Evolutionary conservation across 2,329 filamentous ascomycete species (phyloP).

Genomic region (Xylariaceae sp.): DNA sequence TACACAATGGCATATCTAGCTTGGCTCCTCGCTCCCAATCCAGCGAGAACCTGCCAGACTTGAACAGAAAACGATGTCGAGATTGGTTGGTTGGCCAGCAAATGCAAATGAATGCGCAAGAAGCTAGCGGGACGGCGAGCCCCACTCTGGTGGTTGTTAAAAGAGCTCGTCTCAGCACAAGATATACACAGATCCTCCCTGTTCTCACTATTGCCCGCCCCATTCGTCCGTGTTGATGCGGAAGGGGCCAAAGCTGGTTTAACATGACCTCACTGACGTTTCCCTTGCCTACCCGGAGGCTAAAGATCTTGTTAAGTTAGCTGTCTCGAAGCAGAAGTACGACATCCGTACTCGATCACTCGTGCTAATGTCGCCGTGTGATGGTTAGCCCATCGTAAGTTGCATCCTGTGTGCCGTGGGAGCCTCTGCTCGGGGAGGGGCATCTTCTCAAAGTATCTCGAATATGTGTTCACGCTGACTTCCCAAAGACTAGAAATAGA

Average conservation of each 20-base stretch:
- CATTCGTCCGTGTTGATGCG: conserved; percentile 15
- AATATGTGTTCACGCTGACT: no score
- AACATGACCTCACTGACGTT: conserved; percentile 13
- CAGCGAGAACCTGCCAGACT: conserved; percentile 6
- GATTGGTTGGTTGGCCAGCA: conserved; percentile 3
- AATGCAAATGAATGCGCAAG: conserved; percentile 13
- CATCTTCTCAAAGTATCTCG: no score
- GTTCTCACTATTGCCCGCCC: conserved; percentile 19
- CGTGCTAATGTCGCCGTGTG: conserved; percentile 18
- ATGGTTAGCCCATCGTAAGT: conserved; percentile 19
- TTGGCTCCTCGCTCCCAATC: conserved; percentile 2
- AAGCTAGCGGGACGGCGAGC: conserved; percentile 12
- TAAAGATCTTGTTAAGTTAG: conserved; percentile 12
- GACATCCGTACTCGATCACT: conserved; percentile 17
- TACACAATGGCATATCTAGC: conserved; percentile 10
- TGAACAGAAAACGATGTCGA: conserved; percentile 10
- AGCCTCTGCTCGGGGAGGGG: no score
- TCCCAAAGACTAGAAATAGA: no score
- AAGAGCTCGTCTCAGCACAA: conserved; percentile 15
- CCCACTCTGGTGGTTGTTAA: conserved; percentile 9
- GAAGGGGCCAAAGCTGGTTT: conserved; percentile 13
- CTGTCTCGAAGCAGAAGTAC: conserved; percentile 14
- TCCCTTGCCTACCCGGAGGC: conserved; percentile 11
- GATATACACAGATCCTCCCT: conserved; percentile 18
- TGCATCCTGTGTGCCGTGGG: no score